A percentile compares a stretch with the other conserved stretches of the same genome.
Conservation (phyloP, 2,329 filamentous ascomycete genomes). For the Pyrenophora seminiperda region DNA sequence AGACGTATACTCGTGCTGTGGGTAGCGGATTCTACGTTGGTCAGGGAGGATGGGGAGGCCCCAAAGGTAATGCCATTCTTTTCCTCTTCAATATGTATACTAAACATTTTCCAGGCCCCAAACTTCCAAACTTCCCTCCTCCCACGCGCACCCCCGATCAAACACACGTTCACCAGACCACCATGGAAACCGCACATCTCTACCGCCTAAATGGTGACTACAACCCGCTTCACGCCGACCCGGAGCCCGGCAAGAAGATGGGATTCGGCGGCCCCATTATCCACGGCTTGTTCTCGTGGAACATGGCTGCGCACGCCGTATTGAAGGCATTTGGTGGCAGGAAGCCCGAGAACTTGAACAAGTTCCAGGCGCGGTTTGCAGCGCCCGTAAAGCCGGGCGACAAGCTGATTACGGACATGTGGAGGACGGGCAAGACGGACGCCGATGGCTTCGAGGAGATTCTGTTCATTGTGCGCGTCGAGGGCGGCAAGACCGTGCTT, state of each 20-base stretch:
- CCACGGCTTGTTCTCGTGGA: constrained; percentile 89
- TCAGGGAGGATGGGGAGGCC: constrained; percentile 84
- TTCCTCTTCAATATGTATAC: not conserved
- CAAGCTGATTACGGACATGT: constrained; percentile 79
- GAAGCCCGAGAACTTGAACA: constrained; percentile 79
- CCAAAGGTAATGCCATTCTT: constrained; percentile 67
- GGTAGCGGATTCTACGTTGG: constrained; percentile 79
- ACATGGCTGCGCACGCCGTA: constrained; percentile 74
- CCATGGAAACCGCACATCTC: constrained; percentile 66
- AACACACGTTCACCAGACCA: constrained; percentile 72
- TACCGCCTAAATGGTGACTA: constrained; percentile 86
- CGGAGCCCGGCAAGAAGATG: constrained; percentile 85
- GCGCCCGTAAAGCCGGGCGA: constrained; percentile 83
- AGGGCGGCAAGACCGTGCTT: constrained; percentile 81
- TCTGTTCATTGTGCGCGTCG: constrained; percentile 77
- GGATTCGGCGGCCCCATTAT: constrained; percentile 89
- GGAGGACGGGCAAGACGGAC: constrained; percentile 72
- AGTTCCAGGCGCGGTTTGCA: constrained; percentile 88
- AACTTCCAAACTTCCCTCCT: constrained; percentile 76
- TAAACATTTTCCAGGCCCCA: constrained; percentile 57
- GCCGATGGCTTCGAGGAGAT: constrained; percentile 76
- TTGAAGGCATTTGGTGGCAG: constrained; percentile 74
- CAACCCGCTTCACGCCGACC: constrained; percentile 88
- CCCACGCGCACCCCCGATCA: constrained; percentile 74
- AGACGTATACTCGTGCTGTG: constrained; percentile 72